phyloP scores from a whole-genome alignment of 208 protist genomes.

The Angomonas ambiguus region DNA sequence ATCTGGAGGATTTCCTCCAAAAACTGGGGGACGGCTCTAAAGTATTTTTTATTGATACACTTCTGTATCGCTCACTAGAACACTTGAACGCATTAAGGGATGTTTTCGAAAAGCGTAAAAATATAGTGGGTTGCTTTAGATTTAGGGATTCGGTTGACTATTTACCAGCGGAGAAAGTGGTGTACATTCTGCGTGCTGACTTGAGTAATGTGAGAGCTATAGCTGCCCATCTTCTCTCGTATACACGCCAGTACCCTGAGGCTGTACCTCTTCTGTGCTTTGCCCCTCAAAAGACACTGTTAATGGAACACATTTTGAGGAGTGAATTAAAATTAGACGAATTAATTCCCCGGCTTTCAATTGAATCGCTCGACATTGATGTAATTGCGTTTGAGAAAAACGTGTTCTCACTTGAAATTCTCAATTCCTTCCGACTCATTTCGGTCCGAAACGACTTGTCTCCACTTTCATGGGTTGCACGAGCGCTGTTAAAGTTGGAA shows the following conservation, averaged over 20 bases:
- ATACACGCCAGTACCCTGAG: slow-evolving; percentile 47
- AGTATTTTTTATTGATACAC: slow-evolving; percentile 38
- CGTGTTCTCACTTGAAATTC: slow-evolving; percentile 70
- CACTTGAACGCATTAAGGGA: slow-evolving; percentile 17
- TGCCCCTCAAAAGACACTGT: slow-evolving; percentile 68
- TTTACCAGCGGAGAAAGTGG: slow-evolving; percentile 37
- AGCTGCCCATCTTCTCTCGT: slow-evolving; percentile 46
- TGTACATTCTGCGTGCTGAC: slow-evolving; percentile 32
- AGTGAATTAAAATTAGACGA: slow-evolving; percentile 65
- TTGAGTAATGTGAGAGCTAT: slow-evolving; percentile 36
- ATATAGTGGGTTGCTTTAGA: slow-evolving; percentile 34
- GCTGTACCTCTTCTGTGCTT: slow-evolving; percentile 32
- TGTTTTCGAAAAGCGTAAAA: slow-evolving; percentile 20
- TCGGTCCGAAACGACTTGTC: slow-evolving; percentile 69
- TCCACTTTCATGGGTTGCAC: slow-evolving; percentile 59
- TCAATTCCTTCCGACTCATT: slow-evolving; percentile 62
- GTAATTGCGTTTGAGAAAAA: slow-evolving; percentile 70
- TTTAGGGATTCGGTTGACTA: slow-evolving; percentile 38
- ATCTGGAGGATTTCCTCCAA: neutral
- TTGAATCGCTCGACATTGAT: slow-evolving; percentile 74
- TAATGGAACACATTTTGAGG: slow-evolving; percentile 67
- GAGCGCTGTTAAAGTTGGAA: slow-evolving; percentile 83
- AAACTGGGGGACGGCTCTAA: neutral
- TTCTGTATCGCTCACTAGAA: slow-evolving; percentile 28
- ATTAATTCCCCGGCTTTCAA: slow-evolving; percentile 40